phyloP scores from a whole-genome alignment of 2,329 filamentous ascomycete species.

The Nemania sp. region DNA sequence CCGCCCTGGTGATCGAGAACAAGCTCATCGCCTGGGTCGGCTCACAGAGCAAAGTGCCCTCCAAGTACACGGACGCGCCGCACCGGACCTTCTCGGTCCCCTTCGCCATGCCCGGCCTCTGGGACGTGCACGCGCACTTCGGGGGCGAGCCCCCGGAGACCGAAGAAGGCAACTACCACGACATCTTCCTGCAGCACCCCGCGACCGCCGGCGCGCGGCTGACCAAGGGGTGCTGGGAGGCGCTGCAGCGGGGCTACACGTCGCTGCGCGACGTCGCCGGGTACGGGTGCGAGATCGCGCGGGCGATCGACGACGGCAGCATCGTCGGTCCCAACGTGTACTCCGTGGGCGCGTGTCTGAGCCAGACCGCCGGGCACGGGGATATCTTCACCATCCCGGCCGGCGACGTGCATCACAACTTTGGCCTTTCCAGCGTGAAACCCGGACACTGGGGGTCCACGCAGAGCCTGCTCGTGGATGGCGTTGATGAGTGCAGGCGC shows the following conservation, averaged over 20 bases:
- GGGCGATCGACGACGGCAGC: conserved; percentile 50
- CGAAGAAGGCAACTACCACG: conserved; percentile 34
- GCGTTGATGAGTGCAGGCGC: conserved; percentile 56
- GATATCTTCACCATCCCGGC: conserved; percentile 54
- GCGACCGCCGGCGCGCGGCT: conserved; percentile 51
- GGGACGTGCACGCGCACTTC: conserved; percentile 54
- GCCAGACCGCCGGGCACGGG: conserved; percentile 53
- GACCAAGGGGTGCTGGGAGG: conserved; percentile 53
- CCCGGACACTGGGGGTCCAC: conserved; percentile 51
- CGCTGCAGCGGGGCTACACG: conserved; percentile 55
- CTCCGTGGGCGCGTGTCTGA: conserved; percentile 50
- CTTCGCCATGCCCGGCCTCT: conserved; percentile 53
- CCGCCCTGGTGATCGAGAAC: conserved; percentile 53
- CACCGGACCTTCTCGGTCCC: conserved; percentile 48
- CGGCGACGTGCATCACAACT: conserved; percentile 51
- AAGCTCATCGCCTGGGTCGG: conserved; percentile 57
- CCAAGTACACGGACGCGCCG: conserved; percentile 47
- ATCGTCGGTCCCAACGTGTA: conserved; percentile 53
- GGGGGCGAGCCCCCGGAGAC: conserved; percentile 42
- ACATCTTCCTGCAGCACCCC: conserved; percentile 49
- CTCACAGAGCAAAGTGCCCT: conserved; percentile 45
- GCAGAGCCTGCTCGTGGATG: conserved; percentile 52
- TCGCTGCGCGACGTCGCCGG: conserved; percentile 53
- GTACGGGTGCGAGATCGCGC: conserved; percentile 51
- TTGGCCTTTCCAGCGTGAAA: conserved; percentile 49